phyloP scores from a whole-genome alignment of 1,284 basidiomycete species.

The Puccinia triticina region DNA sequence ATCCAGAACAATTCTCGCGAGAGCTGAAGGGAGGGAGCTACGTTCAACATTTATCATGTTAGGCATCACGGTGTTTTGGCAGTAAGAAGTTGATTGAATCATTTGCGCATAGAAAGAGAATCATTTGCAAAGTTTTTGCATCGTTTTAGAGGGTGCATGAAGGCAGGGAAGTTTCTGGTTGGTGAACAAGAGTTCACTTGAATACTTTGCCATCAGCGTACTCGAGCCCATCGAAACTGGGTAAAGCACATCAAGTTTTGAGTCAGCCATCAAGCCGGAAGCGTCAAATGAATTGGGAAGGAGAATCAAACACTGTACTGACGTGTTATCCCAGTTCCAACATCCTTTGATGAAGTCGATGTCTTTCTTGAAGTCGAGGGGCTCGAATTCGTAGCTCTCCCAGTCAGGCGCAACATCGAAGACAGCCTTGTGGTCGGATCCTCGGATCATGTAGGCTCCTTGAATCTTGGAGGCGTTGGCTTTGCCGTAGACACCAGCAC shows the following conservation, averaged over 20 bases:
- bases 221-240: conserved; percentile 47
- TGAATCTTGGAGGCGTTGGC: conserved; percentile 59
- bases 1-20: no score
- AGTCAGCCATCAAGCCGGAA: neutral
- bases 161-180: neutral
- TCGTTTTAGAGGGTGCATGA: neutral
- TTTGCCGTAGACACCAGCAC: conserved; percentile 60
- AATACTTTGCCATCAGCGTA: conserved; percentile 51
- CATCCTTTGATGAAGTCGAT: conserved; percentile 60
- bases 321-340: conserved; percentile 60
- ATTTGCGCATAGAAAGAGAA: neutral
- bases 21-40: no score
- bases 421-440: conserved; percentile 58
- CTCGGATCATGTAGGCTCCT: conserved; percentile 58
- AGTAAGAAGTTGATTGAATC: neutral
- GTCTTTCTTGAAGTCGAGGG: conserved; percentile 57
- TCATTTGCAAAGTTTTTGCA: neutral
- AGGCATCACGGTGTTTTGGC: neutral
- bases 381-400: conserved; percentile 58
- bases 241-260: neutral
- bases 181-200: conserved; percentile 32
- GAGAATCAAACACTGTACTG: conserved; percentile 57
- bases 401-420: conserved; percentile 60
- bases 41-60: no score
- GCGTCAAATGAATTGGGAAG: neutral